Evolutionary conservation across 1,139 yeast species (phyloP).

Genomic region (Ogataea hybrid): DNA sequence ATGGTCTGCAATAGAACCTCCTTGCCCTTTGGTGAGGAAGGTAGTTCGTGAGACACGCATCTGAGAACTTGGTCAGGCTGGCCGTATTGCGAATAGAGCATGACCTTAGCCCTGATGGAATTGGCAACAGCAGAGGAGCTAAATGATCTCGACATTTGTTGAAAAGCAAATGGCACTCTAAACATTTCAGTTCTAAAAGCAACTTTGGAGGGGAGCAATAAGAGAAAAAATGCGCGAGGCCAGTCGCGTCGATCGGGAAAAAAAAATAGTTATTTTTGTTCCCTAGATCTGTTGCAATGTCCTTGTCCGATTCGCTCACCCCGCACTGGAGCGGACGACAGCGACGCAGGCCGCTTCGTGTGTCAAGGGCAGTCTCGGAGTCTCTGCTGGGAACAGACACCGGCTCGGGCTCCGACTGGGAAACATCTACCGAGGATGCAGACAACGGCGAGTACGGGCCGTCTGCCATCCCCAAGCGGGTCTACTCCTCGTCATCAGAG

Average conservation of each 20-base stretch:
- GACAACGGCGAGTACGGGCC: too few relatives aligned
- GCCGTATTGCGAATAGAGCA: slow-evolving; percentile 57
- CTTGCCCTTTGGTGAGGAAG: slow-evolving; percentile 41
- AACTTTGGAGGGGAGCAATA: not conserved
- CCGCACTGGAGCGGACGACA: too few relatives aligned
- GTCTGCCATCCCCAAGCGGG: too few relatives aligned
- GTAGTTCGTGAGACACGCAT: slow-evolving; percentile 49
- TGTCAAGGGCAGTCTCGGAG: too few relatives aligned
- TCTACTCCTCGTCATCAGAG: too few relatives aligned
- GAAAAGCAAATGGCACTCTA: not conserved
- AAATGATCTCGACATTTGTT: slow-evolving; percentile 5
- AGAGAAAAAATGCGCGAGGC: not conserved
- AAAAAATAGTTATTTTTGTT: too few relatives aligned
- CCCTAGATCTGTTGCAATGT: too few relatives aligned
- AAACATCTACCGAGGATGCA: too few relatives aligned
- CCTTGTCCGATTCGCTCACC: too few relatives aligned
- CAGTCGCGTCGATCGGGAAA: slow-evolving; percentile 3
- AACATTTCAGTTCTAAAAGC: not conserved
- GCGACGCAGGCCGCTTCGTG: too few relatives aligned
- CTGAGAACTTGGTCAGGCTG: slow-evolving; percentile 56
- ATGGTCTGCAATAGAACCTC: slow-evolving; percentile 59
- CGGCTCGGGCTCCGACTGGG: too few relatives aligned
- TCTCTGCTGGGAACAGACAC: too few relatives aligned
- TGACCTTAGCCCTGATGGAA: slow-evolving; percentile 44
- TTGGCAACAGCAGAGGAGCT: slow-evolving; percentile 3